Base-by-base conservation (phyloP, 352 stramenopile species). In the Globisporangium cylindrosporum region DNA sequence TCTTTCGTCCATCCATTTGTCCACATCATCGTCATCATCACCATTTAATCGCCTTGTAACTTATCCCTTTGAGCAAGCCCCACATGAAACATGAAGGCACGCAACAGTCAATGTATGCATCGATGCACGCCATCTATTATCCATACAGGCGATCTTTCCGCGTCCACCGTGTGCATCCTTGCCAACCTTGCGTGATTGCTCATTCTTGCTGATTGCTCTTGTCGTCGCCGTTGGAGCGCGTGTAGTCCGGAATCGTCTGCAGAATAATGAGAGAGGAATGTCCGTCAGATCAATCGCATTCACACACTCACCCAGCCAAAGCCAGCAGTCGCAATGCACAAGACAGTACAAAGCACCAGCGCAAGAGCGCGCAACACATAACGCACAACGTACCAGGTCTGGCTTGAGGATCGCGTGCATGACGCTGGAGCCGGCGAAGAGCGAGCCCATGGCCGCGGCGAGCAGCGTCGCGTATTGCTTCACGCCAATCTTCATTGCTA, bases 351-450 rank as follows among this genome's bases (percentile, higher is more conserved):
- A 25, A 29, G 22, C 6, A 43, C n/a, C 32, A 32, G 18, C 20
- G 55, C 55, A 41, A 32, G 27, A 32, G 27, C 3, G 6, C 18
- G 8, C 8, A 41, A 78, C 82, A 55, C 76, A 94, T 32, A 32
- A 27, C 25, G 10, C 18, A 15, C 3, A 41, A 78, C 82, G 57
- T 75, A 94, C 86, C 53, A 95, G 70, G 48, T 95, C 88, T 4
- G 88, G 88, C 68, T 95, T 86, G 56, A 95, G 81, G 36, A 95
- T 75, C 12, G 76, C 77, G 71, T 95, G 88, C 86, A 95, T 95
- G 72, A 84, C 79, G 72, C 79, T 91, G 36, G 88, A 95, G 36
- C 88, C 88, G 7, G 88, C 86, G 67, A 95, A 93, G 64, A 95
- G 81, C 63, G 88, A 92, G 68, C 82, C 83, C 66, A 95, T 74